A percentile compares a stretch with the other conserved stretches of the same genome.
Conservation (phyloP, 192 early-diverging fungal species). For the Coemansia sp. region DNA sequence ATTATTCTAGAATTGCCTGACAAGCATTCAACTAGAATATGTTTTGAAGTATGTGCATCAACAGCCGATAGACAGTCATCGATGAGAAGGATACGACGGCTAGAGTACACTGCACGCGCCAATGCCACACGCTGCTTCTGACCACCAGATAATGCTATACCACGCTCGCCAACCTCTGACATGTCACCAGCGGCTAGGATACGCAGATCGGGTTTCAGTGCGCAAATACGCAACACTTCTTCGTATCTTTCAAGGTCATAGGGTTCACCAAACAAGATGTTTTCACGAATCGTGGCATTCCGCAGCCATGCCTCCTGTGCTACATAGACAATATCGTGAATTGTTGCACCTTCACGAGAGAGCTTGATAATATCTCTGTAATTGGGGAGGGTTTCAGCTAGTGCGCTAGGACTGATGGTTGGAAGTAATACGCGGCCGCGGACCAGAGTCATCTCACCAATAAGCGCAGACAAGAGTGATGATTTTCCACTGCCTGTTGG, state of each 20-base stretch:
- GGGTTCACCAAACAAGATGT: conserved; percentile 75
- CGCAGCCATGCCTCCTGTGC: no score
- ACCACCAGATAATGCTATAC: conserved; percentile 77
- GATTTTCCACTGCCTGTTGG: conserved; percentile 90
- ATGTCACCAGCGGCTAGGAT: conserved; percentile 80
- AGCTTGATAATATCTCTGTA: conserved; percentile 45
- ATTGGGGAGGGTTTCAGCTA: background rate
- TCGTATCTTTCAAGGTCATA: conserved; percentile 74
- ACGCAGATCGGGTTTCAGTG: conserved; percentile 78
- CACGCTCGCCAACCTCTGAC: conserved; percentile 57
- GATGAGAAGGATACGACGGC: conserved; percentile 64
- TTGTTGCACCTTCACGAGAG: conserved; percentile 32
- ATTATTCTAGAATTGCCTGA: conserved; percentile 57
- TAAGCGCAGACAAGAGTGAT: conserved; percentile 70
- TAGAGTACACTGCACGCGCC: conserved; percentile 80
- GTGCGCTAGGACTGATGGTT: background rate
- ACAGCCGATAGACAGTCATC: conserved; percentile 92
- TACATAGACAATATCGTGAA: conserved; percentile 58
- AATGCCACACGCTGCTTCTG: conserved; percentile 83
- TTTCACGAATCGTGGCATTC: no score
- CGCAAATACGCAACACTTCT: conserved; percentile 75
- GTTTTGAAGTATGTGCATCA: conserved; percentile 87
- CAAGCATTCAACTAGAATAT: conserved; percentile 75
- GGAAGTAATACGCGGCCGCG: conserved; percentile 33
- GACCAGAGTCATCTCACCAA: conserved; percentile 72